A percentile compares a stretch with the other conserved stretches of the same genome.
These are phyloP conservation scores for Stylonectria norvegica DNA, from an alignment of 2,329 filamentous ascomycete species.

Conservation along the genomic window DNA sequence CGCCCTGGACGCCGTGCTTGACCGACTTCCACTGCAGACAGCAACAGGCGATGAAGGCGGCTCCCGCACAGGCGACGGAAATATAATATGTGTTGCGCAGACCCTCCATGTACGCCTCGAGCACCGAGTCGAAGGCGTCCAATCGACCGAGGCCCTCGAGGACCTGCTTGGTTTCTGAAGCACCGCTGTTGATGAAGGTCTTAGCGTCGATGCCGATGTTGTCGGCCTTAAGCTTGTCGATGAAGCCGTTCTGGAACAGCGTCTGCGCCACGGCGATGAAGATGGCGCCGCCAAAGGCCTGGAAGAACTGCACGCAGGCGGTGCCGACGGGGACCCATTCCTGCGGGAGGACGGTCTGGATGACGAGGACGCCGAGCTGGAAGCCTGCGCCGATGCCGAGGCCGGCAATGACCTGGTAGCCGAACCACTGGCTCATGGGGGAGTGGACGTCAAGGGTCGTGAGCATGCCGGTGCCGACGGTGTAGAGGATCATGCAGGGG, in stretches of 20 bases:
- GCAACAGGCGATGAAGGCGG: conserved; percentile 42
- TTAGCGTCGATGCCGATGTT: conserved; percentile 45
- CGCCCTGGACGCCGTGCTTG: conserved; percentile 38
- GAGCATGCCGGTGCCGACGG: conserved; percentile 52
- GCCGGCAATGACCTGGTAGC: conserved; percentile 55
- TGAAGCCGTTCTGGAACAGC: conserved; percentile 63
- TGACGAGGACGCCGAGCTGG: conserved; percentile 46
- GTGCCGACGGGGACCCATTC: conserved; percentile 50
- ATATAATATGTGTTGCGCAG: conserved; percentile 52
- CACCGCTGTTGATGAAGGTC: conserved; percentile 51
- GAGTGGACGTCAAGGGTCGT: conserved; percentile 50
- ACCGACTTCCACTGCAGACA: conserved; percentile 54
- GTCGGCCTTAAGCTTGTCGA: conserved; percentile 45
- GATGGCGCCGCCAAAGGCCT: conserved; percentile 62
- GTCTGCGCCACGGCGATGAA: conserved; percentile 64
- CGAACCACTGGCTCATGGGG: conserved; percentile 50
- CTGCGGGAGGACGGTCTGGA: conserved; percentile 50
- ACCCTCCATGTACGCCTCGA: conserved; percentile 48
- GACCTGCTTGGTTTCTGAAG: conserved; percentile 46
- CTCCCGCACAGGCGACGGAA: conserved; percentile 44
- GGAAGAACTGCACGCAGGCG: conserved; percentile 57
- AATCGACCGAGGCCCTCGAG: conserved; percentile 40
- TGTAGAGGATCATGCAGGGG: conserved; percentile 37
- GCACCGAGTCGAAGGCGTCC: conserved; percentile 41
- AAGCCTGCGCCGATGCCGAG: conserved; percentile 50